Conservation (phyloP, 345 rosid species). For the Lepidium africanum region DNA sequence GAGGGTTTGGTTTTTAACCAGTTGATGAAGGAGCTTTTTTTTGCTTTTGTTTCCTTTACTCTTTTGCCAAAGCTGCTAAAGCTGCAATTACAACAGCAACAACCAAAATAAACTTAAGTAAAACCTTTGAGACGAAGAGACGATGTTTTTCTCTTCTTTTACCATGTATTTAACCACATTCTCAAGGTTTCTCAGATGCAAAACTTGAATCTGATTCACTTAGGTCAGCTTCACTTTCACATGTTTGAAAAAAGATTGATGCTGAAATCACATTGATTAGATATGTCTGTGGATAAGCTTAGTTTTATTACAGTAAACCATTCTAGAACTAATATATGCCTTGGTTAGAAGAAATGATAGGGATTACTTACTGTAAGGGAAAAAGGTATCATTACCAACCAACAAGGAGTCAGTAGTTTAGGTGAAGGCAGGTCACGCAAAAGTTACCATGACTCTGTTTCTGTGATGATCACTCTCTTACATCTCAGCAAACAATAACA, state of each 20-base stretch:
- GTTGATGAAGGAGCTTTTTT: background rate
- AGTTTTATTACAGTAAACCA: background rate
- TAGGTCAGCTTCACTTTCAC: conserved; percentile 2
- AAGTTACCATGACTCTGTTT: background rate
- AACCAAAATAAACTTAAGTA: background rate
- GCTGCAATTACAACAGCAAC: conserved; percentile 20
- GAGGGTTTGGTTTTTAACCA: conserved; percentile 3
- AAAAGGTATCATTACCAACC: background rate
- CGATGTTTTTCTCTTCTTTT: conserved; percentile 4
- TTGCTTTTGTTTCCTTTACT: conserved; percentile 11
- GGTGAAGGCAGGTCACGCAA: conserved; percentile 9
- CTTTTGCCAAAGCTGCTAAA: conserved; percentile 36
- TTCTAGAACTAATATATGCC: background rate
- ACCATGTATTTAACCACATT: conserved; percentile 10
- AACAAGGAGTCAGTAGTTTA: conserved; percentile 6
- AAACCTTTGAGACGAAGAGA: background rate
- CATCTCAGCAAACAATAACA: background rate
- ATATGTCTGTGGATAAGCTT: background rate
- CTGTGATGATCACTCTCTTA: background rate
- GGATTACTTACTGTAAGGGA: background rate
- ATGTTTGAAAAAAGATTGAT: background rate
- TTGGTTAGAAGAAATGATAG: background rate
- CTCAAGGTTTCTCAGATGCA: conserved; percentile 15
- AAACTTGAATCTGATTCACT: conserved; percentile 27
- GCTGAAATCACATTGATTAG: background rate